phyloP scores from a whole-genome alignment of 257 asterid species.

The Parsonsia alboflavescens region DNA sequence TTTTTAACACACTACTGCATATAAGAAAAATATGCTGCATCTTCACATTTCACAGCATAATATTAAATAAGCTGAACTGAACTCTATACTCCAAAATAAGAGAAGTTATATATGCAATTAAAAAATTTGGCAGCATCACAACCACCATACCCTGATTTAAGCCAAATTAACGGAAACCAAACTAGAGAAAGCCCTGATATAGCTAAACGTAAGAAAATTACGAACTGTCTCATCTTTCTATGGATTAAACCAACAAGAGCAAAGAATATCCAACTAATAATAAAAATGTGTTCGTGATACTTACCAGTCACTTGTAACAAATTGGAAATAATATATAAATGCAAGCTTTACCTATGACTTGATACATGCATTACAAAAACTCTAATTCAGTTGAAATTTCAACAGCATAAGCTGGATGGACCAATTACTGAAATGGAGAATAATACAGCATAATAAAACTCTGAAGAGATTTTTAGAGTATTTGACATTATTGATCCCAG shows the following conservation, averaged over 20 bases:
- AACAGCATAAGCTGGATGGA: background rate
- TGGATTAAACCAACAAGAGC: background rate
- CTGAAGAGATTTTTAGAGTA: background rate
- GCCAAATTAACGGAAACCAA: background rate
- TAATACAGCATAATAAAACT: background rate
- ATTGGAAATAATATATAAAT: background rate
- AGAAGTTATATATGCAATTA: background rate
- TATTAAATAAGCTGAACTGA: background rate
- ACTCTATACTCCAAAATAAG: background rate
- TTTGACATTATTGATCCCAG: background rate
- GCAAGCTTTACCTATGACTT: background rate
- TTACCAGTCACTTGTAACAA: background rate
- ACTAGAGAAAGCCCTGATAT: background rate
- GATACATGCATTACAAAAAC: background rate
- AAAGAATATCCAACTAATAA: background rate
- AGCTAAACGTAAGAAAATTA: background rate
- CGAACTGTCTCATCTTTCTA: background rate
- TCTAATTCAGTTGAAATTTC: background rate
- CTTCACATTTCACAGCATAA: background rate
- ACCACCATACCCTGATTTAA: background rate
- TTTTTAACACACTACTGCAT: no score
- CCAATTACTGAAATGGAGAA: background rate
- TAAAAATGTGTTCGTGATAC: background rate
- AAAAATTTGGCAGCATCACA: background rate
- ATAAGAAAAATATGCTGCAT: background rate